Percentiles rank a stretch among this genome's conserved stretches.
Conservation (phyloP, 176 grass and related monocot species). For the Carex scoparia region DNA sequence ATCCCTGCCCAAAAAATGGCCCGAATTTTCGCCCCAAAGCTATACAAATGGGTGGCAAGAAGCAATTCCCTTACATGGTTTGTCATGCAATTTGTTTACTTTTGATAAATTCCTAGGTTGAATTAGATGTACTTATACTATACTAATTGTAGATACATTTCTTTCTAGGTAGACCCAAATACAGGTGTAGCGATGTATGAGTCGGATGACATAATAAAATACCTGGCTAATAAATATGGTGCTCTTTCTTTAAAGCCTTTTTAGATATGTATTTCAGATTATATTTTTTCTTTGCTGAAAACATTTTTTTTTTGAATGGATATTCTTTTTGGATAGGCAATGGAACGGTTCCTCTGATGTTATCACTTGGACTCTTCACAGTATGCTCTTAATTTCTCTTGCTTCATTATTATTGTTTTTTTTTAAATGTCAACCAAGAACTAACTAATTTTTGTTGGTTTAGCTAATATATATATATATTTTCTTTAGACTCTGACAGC, state of each 20-base stretch:
- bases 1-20: constrained; percentile 80
- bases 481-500: constrained; percentile 63
- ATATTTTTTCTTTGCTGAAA: background rate
- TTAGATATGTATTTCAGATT: background rate
- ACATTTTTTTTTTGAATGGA: constrained; percentile 5
- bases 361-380: constrained; percentile 78
- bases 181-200: constrained; percentile 90
- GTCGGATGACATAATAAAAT: constrained; percentile 96
- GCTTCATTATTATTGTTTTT: background rate
- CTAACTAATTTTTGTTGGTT: background rate
- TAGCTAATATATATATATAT: background rate
- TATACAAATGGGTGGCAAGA: constrained; percentile 79
- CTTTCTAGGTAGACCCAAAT: constrained; percentile 87
- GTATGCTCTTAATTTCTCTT: constrained; percentile 38
- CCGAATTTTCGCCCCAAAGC: constrained; percentile 89
- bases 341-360: constrained; percentile 75
- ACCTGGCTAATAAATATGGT: constrained; percentile 81
- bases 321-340: constrained; percentile 56
- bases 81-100: background rate
- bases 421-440: background rate
- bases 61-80: constrained; percentile 99
- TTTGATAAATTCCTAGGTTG: background rate
- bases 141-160: background rate
- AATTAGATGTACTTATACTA: background rate
- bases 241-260: constrained; percentile 21